Base-by-base conservation (phyloP, 768 basidiomycete species). In the Leucocoprinus sp. region DNA sequence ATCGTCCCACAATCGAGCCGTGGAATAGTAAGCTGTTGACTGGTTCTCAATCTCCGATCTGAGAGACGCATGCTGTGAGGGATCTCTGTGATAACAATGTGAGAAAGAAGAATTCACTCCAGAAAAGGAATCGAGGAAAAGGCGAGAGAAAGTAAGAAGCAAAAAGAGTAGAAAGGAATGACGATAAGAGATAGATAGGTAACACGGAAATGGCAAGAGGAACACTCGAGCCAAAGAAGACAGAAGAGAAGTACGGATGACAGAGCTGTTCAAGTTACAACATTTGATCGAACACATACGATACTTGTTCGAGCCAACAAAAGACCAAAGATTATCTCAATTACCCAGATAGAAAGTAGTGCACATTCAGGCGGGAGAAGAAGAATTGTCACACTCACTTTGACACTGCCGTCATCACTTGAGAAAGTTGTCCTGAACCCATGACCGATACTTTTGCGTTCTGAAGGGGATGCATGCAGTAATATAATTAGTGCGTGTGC, bases 391-490 rank as follows among this genome's bases (percentile, higher is more conserved):
- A 31, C 31, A 62, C 72, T 27, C 64, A 90, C 81, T 79, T 86
- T 8, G 90, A 91, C 12, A 96, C 91, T 0, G 79, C 76, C 11
- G 83, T 69, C 93, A 97, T 97, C 31, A 97, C 93, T 56, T 89
- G 84, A 8, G 89, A 90, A 19, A 97, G 75, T 59, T 96, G 93
- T 7, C 80, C 86, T 1, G 88, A 89, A 27, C 93, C 93, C 93
- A 97, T 97, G 28, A 97, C 93, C 12, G 85, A 87, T 1, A 95
- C 83, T 62, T 86, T 93, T 27, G 93, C 89, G 53, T 93, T 93
- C 82, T 90, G 51, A 18, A 31, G 49, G 23, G 22, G 41, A 47
- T 14, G 39, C 15, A 18, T 23, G 19, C 19, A 23, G 9, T 14
- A 23, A 36, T 37, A 45, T 37, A 27, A 37, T 26, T 37, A 28